Conservation (phyloP, 306 rosid genomes). For the Abrus precatorius region DNA sequence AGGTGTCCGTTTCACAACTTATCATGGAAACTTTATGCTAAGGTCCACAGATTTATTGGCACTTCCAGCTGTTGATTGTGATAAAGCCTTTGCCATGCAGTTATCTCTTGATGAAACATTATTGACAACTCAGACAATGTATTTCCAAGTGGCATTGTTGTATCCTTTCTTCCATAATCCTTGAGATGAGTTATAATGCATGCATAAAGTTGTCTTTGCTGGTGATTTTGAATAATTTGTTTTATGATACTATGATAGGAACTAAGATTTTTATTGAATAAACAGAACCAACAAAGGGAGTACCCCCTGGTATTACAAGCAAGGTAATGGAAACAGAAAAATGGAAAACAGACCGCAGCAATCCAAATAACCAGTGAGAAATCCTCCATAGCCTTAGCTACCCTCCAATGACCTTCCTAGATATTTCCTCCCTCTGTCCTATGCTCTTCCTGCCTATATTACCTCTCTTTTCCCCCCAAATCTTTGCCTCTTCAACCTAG, state of each 20-base stretch:
- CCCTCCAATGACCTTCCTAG: too few relatives aligned
- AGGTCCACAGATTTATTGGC: conserved; percentile 95
- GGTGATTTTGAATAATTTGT: conserved; percentile 12
- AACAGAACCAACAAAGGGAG: neutral
- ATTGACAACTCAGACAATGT: conserved; percentile 89
- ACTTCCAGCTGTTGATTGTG: conserved; percentile 99
- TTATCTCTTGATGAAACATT: conserved; percentile 91
- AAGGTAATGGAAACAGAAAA: too few relatives aligned
- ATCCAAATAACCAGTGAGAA: too few relatives aligned
- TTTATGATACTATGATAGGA: neutral
- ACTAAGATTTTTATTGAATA: too few relatives aligned
- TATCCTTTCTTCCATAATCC: conserved; percentile 69
- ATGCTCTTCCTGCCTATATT: too few relatives aligned
- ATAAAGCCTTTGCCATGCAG: conserved; percentile 98
- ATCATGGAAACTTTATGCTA: conserved; percentile 97
- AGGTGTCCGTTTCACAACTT: conserved; percentile 95
- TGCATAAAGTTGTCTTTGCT: neutral
- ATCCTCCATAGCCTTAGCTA: too few relatives aligned
- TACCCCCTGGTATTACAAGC: too few relatives aligned
- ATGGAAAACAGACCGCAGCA: too few relatives aligned
- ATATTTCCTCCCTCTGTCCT: too few relatives aligned
- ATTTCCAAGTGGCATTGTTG: conserved; percentile 98
- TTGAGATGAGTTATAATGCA: conserved; percentile 26
- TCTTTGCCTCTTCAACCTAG: too few relatives aligned
- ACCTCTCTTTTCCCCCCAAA: too few relatives aligned